Evolutionary conservation across 805 yeast genomes (phyloP).

Genomic region (Sugiyamaella qingdaonensis): DNA sequence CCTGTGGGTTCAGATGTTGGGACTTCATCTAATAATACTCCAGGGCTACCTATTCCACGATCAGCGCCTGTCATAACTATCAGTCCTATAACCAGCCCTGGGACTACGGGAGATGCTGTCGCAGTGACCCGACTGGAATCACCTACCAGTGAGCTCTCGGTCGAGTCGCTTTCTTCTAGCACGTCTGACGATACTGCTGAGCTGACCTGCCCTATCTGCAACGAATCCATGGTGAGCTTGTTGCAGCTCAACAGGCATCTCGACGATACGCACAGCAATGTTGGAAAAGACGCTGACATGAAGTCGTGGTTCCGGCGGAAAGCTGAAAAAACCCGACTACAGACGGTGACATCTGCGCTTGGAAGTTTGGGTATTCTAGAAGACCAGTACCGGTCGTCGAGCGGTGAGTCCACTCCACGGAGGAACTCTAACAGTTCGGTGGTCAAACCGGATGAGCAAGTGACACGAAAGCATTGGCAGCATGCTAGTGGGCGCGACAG

Average conservation of each 20-base stretch:
- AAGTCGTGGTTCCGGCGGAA: constrained; percentile 43
- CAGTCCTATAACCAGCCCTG: no score
- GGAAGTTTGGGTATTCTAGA: constrained; percentile 44
- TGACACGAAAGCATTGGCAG: constrained; percentile 56
- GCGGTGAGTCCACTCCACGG: not conserved
- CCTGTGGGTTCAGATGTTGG: no score
- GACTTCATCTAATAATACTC: no score
- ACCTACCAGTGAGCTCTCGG: constrained; percentile 18
- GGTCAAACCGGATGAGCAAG: constrained; percentile 23
- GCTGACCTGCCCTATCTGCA: constrained; percentile 67
- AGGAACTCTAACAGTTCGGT: not conserved
- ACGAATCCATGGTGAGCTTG: constrained; percentile 48
- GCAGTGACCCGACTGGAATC: constrained; percentile 1
- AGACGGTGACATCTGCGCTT: constrained; percentile 22
- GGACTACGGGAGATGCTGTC: no score
- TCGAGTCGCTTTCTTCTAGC: constrained; percentile 17
- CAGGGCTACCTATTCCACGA: no score
- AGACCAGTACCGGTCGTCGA: constrained; percentile 7
- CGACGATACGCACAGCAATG: constrained; percentile 58
- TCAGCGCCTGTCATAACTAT: no score
- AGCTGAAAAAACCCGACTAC: constrained; percentile 37
- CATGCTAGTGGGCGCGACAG: constrained; percentile 41
- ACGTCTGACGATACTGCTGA: constrained; percentile 17
- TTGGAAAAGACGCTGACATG: constrained; percentile 34
- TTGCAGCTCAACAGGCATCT: constrained; percentile 55